Conservation (phyloP, 257 asterid genomes). For the Vinca minor region DNA sequence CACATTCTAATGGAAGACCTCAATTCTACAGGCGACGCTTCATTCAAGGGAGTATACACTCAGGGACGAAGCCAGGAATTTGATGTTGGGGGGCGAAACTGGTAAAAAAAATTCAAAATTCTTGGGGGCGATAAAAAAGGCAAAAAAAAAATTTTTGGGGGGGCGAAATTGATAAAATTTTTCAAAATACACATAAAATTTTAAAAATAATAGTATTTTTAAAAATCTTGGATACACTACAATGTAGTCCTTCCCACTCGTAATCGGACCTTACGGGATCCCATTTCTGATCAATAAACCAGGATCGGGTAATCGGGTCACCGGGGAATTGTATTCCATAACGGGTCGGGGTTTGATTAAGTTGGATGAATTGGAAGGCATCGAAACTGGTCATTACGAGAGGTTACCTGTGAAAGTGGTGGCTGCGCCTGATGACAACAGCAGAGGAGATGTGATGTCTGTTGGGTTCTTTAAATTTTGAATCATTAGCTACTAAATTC, state of each 20-base stretch:
- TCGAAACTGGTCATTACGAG: slow-evolving; percentile 51
- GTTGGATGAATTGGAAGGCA: slow-evolving; percentile 63
- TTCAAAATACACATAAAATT: too few relatives aligned
- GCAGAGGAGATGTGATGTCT: slow-evolving; percentile 17
- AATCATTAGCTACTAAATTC: background rate
- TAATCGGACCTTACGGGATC: slow-evolving; percentile 62
- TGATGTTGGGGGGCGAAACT: too few relatives aligned
- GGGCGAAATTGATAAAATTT: too few relatives aligned
- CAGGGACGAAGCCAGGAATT: too few relatives aligned
- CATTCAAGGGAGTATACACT: slow-evolving; percentile 34
- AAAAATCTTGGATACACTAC: too few relatives aligned
- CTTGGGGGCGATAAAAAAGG: too few relatives aligned
- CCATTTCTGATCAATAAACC: slow-evolving; percentile 57
- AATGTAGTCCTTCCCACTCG: slow-evolving; percentile 44
- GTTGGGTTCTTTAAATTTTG: slow-evolving; percentile 1
- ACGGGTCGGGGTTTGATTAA: slow-evolving; percentile 28
- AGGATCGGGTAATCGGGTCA: slow-evolving; percentile 40
- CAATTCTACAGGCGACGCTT: slow-evolving; percentile 27
- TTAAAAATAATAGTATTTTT: too few relatives aligned
- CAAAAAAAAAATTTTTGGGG: too few relatives aligned
- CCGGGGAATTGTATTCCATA: slow-evolving; percentile 61
- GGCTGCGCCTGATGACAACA: too few relatives aligned
- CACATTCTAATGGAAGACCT: slow-evolving; percentile 41
- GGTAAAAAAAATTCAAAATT: too few relatives aligned
- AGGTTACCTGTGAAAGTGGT: slow-evolving; percentile 39